Base-by-base conservation (phyloP, 1,284 basidiomycete species). In the Rhizoctonia solani region DNA sequence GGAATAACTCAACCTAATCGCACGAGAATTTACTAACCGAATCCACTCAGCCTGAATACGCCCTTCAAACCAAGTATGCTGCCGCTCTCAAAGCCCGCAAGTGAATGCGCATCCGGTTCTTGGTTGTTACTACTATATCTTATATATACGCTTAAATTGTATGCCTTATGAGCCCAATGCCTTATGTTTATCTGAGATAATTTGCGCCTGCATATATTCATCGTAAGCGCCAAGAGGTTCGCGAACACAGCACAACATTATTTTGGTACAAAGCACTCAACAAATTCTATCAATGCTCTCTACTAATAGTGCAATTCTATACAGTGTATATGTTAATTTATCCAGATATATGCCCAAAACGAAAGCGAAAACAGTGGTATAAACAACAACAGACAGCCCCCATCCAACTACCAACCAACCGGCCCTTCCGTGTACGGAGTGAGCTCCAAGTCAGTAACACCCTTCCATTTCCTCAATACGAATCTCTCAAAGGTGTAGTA, bases 401-500 rank as follows among this genome's bases (percentile, higher is more conserved):
- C 21, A 39, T 16, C 25, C 14, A 34, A 23, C 76, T 74, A 89
- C 88, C 87, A 89, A 2, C 88, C 88, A 23, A 90, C 87, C 42
- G 92, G 88, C 0, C 83, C 85, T 9, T 84, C 83, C 16, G 77
- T 77, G 76, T 86, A 95, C 0, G 80, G 79, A 65, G 56, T 65
- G 54, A 94, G 78, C 1, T 76, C 75, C 34, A 94, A 77, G 1
- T 80, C 77, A 14, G 74, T 78, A 70, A 83, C 78, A 1, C 91
- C 92, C 47, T 77, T 77, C 9, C 77, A 75, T 76, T 94, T 95
- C 56, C 80, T 77, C 52, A 95, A 74, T 19, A 86, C 80, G 74
- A 90, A 85, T 41, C 93, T 83, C 76, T 93, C 89, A 13, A 96
- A 81, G 23, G 83, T 79, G 74, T 95, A 96, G 21, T 84, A 79